phyloP scores from a whole-genome alignment of 163 green algal species.

The Scenedesmus sp. region DNA sequence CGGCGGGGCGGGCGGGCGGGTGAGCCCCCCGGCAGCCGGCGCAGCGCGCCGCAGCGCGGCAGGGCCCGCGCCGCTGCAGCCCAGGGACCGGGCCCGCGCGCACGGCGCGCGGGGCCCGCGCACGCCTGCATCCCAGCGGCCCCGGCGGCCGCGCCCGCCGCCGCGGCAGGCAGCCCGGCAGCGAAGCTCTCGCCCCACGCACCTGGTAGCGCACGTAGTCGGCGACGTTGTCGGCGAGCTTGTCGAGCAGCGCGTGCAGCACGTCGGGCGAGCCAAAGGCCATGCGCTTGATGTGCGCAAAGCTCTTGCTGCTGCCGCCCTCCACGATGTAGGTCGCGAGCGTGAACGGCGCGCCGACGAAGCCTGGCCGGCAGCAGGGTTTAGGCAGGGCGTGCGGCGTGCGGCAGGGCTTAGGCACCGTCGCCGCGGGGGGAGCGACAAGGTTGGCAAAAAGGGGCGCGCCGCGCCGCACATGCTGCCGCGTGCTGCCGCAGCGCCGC shows the following conservation, averaged over 20 bases:
- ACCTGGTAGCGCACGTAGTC: conserved; percentile 94
- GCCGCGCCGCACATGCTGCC: too few relatives aligned
- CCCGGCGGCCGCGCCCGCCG: too few relatives aligned
- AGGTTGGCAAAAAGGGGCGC: too few relatives aligned
- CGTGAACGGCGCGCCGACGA: conserved; percentile 94
- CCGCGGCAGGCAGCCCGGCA: too few relatives aligned
- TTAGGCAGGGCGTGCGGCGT: conserved; percentile 2
- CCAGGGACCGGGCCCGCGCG: too few relatives aligned
- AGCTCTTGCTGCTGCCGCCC: conserved; percentile 85
- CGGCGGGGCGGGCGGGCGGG: not conserved
- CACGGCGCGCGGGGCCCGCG: too few relatives aligned
- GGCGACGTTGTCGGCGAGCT: conserved; percentile 88
- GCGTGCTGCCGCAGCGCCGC: too few relatives aligned
- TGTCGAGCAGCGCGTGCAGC: conserved; percentile 89
- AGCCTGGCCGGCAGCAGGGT: conserved; percentile 56
- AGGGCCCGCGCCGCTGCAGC: too few relatives aligned
- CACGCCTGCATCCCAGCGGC: too few relatives aligned
- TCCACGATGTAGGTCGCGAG: conserved; percentile 96
- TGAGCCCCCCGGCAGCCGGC: too few relatives aligned
- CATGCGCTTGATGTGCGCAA: conserved; percentile 88
- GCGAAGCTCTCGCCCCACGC: not conserved
- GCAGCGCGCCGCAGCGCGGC: too few relatives aligned
- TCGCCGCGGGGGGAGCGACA: too few relatives aligned
- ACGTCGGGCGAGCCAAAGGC: conserved; percentile 83
- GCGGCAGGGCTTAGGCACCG: conserved; percentile 2